Base-by-base conservation (phyloP, 1,139 yeast genomes). In the Nakaseomyces sp. region DNA sequence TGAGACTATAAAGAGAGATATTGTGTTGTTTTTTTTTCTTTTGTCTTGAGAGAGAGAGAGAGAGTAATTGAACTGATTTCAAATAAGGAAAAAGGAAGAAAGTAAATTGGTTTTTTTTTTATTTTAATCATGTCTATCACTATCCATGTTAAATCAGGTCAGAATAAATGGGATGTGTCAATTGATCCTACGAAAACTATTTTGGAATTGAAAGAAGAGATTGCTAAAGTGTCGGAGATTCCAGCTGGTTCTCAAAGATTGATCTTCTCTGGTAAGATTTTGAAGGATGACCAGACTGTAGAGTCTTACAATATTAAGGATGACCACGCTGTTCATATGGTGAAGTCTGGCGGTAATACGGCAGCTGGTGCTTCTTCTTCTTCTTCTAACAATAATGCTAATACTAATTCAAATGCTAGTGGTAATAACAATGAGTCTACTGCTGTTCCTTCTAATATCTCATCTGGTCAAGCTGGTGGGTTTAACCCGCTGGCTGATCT, bases 221-320 rank as follows among this genome's bases (percentile, higher is more conserved):
- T 91, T 45, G 80, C 81, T 28, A 62, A 67, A 26, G 70, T 71
- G 49, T 68, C 87, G 10, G 79, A 76, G 22, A 72, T 88, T 41
- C 81, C 94, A 5, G 79, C 78, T 1, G 82, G 74, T 18, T 76
- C 83, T 50, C 97, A 89, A 65, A 73, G 97, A 47, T 73, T 91
- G 61, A 89, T 91, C 57, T 91, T 84, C 67, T 85, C 96, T 2
- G 98, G 98, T 32, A 82, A 91, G 56, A 95, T 91, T 37, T 74
- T 91, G 60, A 89, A 89, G 61, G 96, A 91, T 58, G 70, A 69
- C 28, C 94, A 88, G 55, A 75, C 85, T 9, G 66, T 91, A 9
- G 79, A 72, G 24, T 70, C 78, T 5, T 89, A 89, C 69, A 87
- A 87, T 63, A 77, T 91, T 56, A 85, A 85, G 63, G 69, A 75